Evolutionary conservation across 176 grass and related monocot genomes (phyloP), one percentile per base, ranked within the genome.

Genomic region (Elaeis guineensis): DNA sequence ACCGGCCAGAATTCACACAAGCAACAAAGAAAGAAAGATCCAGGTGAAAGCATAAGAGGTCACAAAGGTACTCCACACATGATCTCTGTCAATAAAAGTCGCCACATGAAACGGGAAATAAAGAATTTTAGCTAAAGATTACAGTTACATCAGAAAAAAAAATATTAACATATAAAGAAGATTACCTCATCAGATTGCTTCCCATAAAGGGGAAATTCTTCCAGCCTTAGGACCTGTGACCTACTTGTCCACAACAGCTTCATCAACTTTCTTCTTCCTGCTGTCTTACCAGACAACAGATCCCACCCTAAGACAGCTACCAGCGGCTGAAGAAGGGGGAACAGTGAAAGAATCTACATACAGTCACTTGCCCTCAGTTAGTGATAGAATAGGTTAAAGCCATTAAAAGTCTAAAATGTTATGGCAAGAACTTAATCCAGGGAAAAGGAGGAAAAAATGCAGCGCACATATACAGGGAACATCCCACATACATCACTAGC

Each of bases 301-400:
- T 91, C 92, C 92, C 92, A 97, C 23, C 92, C 92, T 65, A 97
- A 79, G 52, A 90, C 81, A 69, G 92, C 92, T 66, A 88, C 76
- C 66, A 97, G 64, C 77, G 92, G 92, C 25, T 88, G 85, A 65
- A 97, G 92, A 80, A 91, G 83, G 54, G 92, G 92, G 65, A 85
- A 96, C 51, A 90, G 65, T 17, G 81, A 90, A 75, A 96, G 30
- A 65, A 87, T 75, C 90, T 90, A 78, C 64, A 84, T 44, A 84
- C 70, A 69, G 54, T 15, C 62, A 73, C 32, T 50, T 50, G 58
- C 48, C 50, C 35, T 14, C 35, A 44, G 35, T 44, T 44, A 44
- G 35, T 44, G 81, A 44, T 62, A 55, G 70, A 69, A 75, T 53
- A 73, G 16, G 11, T 44, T 44, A 44, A 62, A 64, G 72, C 39